Evolutionary conservation across 2,329 filamentous ascomycete genomes (phyloP), one percentile per base, ranked within the genome.

Genomic region (Zarea fungicola): DNA sequence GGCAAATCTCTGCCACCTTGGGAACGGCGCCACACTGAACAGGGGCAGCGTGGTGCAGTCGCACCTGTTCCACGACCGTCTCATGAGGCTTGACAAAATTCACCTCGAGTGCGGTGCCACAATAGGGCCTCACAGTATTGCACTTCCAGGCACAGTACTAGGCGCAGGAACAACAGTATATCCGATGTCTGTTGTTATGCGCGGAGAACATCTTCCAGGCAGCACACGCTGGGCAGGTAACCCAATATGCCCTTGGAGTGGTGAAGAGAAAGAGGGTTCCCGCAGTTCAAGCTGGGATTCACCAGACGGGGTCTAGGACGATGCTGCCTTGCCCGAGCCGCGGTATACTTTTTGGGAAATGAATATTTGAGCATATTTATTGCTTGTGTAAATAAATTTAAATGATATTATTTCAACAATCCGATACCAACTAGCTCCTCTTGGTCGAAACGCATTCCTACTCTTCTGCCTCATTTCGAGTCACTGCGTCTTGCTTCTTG

Each of bases 1-100:
- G 29, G 55, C 55, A 5, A 54, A 58, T 8, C 42, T 58, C 22
- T 50, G 49, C 16, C 22, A 39, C 23, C 37, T 58, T 6, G 56
- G 50, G 9, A 46, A 52, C 39, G 56, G 56, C 14, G 56, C 53
- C 3, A 52, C 51, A 6, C 51, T 58, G 39, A 58, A 58, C 48
- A 52, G 56, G 2, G 52, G 56, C 3, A 46, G 48, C 49, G 49
- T 58, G 2, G 18, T 56, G 45, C 56, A 58, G 25, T 56, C 56
- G 0, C 56, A 58, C 22, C 32, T 58, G 14, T 58, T 58, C 48
- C 56, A 58, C 44, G 56, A 58, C 29, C 47, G 56, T 6, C 41
- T 58, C 18, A 58, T 58, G 56, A 53, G 55, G 4, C 51, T 58
- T 7, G 56, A 55, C 50, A 49, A 46, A 23, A 52, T 58, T 19